Evolutionary conservation across 2,329 filamentous ascomycete species (phyloP).

Genomic region (Alternaria longipes): DNA sequence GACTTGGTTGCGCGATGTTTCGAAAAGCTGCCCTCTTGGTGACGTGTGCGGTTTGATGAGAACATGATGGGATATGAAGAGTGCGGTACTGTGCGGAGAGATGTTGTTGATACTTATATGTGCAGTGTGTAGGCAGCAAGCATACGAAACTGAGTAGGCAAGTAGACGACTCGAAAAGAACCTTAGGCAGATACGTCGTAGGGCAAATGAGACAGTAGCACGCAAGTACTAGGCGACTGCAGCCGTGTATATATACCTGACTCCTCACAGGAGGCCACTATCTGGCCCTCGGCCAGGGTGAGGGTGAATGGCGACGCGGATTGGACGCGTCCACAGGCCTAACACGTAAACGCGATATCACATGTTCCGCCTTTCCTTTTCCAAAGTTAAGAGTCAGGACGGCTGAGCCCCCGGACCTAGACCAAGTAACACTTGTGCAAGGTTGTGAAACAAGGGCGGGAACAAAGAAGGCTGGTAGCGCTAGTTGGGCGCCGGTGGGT

Average conservation of each 20-base stretch:
- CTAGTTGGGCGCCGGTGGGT: slow-evolving; percentile 14
- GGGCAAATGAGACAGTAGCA: slow-evolving; percentile 38
- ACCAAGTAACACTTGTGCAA: slow-evolving; percentile 38
- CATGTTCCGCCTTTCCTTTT: slow-evolving; percentile 39
- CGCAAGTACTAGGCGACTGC: slow-evolving; percentile 36
- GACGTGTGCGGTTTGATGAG: slow-evolving; percentile 44
- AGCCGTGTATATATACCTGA: slow-evolving; percentile 47
- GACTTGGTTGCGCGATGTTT: slow-evolving; percentile 52
- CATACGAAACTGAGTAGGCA: slow-evolving; percentile 37
- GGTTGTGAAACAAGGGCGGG: slow-evolving; percentile 42
- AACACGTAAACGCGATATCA: slow-evolving; percentile 51
- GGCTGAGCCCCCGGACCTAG: slow-evolving; percentile 34
- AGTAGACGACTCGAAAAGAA: slow-evolving; percentile 27
- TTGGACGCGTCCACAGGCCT: slow-evolving; percentile 46
- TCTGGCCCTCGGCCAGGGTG: slow-evolving; percentile 38
- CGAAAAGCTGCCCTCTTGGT: slow-evolving; percentile 49
- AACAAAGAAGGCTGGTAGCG: slow-evolving; percentile 35
- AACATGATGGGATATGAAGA: slow-evolving; percentile 42
- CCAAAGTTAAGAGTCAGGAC: slow-evolving; percentile 38
- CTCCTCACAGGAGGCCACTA: slow-evolving; percentile 43
- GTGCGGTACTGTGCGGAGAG: slow-evolving; percentile 20
- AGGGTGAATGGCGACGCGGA: slow-evolving; percentile 41
- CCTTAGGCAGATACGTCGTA: slow-evolving; percentile 45
- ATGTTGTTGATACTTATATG: slow-evolving; percentile 41
- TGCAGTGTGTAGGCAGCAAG: slow-evolving; percentile 42